Evolutionary conservation across 352 stramenopile genomes (phyloP).

Genomic region (Pseudoperonospora humuli): DNA sequence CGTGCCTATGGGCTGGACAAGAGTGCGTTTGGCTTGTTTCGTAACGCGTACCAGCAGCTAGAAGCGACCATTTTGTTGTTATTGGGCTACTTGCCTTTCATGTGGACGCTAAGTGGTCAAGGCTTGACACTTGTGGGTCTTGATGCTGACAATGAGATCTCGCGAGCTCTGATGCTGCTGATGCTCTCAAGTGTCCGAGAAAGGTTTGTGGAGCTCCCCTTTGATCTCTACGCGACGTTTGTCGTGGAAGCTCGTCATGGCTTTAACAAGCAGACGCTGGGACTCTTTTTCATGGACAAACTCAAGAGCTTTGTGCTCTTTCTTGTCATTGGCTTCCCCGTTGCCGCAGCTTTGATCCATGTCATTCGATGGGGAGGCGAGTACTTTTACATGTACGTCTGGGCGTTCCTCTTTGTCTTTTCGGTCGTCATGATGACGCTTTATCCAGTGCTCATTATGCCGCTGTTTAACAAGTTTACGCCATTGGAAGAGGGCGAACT

Average conservation of each 20-base stretch:
- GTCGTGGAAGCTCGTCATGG: constrained; percentile 94
- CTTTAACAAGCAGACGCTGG: constrained; percentile 96
- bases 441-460: constrained; percentile 94
- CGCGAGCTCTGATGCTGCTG: constrained; percentile 62
- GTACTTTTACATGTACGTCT: constrained; percentile 90
- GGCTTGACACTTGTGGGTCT: constrained; percentile 50
- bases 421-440: constrained; percentile 94
- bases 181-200: constrained; percentile 58
- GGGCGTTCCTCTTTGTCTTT: constrained; percentile 92
- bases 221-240: constrained; percentile 92
- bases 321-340: constrained; percentile 63
- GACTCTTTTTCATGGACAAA: constrained; percentile 94
- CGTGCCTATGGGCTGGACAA: constrained; percentile 95
- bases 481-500: constrained; percentile 83
- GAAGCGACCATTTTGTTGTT: constrained; percentile 86
- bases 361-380: constrained; percentile 69
- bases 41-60: constrained; percentile 74
- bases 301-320: constrained; percentile 89
- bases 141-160: constrained; percentile 77
- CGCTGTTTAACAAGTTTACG: constrained; percentile 96
- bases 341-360: constrained; percentile 53
- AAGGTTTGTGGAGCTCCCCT: constrained; percentile 52
- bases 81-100: constrained; percentile 89
- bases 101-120: constrained; percentile 84
- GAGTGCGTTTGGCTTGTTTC: constrained; percentile 92